Evolutionary conservation across 495 filamentous ascomycete species (phyloP).

Genomic region (Coniosporium apollinis): DNA sequence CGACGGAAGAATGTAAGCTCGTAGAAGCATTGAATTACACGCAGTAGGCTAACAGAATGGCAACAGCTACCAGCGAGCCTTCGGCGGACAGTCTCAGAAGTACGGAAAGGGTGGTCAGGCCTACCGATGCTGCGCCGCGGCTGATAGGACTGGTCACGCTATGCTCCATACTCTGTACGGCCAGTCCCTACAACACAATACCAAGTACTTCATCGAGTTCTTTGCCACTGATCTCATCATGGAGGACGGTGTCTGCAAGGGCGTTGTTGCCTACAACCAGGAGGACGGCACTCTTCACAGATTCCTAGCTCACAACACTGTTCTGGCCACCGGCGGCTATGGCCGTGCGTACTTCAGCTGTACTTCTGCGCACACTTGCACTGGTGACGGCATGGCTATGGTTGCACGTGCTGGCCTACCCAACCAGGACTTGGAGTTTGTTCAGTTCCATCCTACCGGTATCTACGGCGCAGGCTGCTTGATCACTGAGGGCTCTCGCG

Average conservation of each 20-base stretch:
- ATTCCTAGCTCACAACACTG: slow-evolving; percentile 92
- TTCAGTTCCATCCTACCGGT: slow-evolving; percentile 98
- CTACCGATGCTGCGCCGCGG: slow-evolving; percentile 89
- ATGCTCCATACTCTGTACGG: slow-evolving; percentile 97
- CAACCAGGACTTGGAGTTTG: slow-evolving; percentile 98
- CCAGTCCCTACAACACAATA: slow-evolving; percentile 87
- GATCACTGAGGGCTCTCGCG: slow-evolving; percentile 96
- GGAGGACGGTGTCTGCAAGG: slow-evolving; percentile 90
- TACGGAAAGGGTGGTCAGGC: slow-evolving; percentile 94
- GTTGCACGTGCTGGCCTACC: slow-evolving; percentile 92
- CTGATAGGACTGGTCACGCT: slow-evolving; percentile 92
- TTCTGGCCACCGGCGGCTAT: slow-evolving; percentile 93
- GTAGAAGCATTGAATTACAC: background rate
- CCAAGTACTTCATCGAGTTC: slow-evolving; percentile 99
- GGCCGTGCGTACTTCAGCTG: slow-evolving; percentile 97
- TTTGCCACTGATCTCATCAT: slow-evolving; percentile 94
- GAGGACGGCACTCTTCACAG: slow-evolving; percentile 95
- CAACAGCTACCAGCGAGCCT: slow-evolving; percentile 79
- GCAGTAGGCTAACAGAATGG: background rate
- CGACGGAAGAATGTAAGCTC: slow-evolving; percentile 67
- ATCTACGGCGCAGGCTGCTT: slow-evolving; percentile 97
- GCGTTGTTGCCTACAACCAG: slow-evolving; percentile 94
- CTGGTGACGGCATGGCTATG: slow-evolving; percentile 98
- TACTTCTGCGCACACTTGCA: slow-evolving; percentile 96
- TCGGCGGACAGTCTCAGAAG: slow-evolving; percentile 90